phyloP scores from a whole-genome alignment of 1,284 basidiomycete species.

The Cryptococcus sp. region DNA sequence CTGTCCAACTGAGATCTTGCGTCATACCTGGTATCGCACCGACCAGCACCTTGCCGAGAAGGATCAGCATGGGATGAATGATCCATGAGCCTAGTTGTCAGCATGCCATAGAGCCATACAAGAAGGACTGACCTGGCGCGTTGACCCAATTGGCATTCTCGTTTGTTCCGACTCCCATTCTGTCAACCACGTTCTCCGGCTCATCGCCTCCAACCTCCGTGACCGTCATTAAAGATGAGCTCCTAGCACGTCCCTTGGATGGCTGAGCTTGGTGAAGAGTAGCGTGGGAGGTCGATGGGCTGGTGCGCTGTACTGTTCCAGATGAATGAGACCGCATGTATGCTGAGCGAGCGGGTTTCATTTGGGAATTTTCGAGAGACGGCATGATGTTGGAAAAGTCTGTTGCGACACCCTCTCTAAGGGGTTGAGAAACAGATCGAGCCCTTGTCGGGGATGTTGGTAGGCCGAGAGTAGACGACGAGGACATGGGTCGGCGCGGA shows the following conservation, averaged over 20 bases:
- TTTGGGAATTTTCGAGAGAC: constrained; percentile 8
- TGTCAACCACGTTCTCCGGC: constrained; percentile 67
- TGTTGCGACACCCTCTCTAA: constrained; percentile 34
- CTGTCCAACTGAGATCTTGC: constrained; percentile 91
- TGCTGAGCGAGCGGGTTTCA: constrained; percentile 11
- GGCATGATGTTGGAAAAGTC: constrained; percentile 14
- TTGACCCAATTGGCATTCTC: constrained; percentile 99
- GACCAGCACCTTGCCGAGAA: constrained; percentile 83
- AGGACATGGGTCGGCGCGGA: not conserved
- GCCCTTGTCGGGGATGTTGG: constrained; percentile 19
- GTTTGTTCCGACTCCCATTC: constrained; percentile 78
- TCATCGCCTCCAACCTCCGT: constrained; percentile 76
- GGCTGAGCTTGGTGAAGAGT: not conserved
- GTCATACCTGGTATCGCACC: constrained; percentile 93
- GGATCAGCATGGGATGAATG: constrained; percentile 91
- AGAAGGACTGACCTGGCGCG: constrained; percentile 69
- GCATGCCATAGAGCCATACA: not conserved
- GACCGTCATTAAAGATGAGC: constrained; percentile 78
- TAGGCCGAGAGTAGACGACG: not conserved
- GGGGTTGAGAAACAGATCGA: constrained; percentile 43
- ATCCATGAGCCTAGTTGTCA: constrained; percentile 81
- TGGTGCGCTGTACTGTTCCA: constrained; percentile 7
- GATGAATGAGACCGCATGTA: constrained; percentile 24
- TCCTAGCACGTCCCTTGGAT: constrained; percentile 58
- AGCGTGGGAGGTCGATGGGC: not conserved